Base-by-base conservation (phyloP, 2,329 filamentous ascomycete species). In the Dothideomycetes sp. region DNA sequence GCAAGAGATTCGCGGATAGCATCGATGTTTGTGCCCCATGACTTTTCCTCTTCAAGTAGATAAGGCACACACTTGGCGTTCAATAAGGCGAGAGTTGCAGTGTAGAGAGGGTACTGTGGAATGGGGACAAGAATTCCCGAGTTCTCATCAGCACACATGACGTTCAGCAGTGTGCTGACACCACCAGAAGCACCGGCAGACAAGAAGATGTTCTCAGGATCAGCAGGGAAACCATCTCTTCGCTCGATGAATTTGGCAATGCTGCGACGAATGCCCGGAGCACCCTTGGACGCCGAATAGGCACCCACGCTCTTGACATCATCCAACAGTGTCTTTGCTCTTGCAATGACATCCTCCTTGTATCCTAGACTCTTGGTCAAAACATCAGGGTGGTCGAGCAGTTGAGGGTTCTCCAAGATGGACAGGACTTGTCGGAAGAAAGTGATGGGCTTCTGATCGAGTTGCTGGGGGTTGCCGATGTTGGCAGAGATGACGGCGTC, bases 381-480 rank as follows among this genome's bases (percentile, higher is more conserved):
- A n/a, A 82, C 80, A 50, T 89, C 76, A 61, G 86, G 78, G 53
- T 93, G 80, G 57, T 94, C 74, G 45, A 98, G 72, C 23, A 98
- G 71, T 43, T 71, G 62, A 1, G 91, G 91, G 69, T 96, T 88
- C 71, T 98, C 91, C 45, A 96, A 66, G 47, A 98, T 64, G 65
- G 86, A 94, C 56, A 91, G 75, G 19, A 98, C 91, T 68, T 98
- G 89, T 53, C 91, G 81, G 78, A 98, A 95, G 73, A 95, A 98
- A 52, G 91, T 98, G 56, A 98, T 89, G 56, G 91, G 91, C 73
- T 96, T 93, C 74, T 98, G 91, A 67, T 95, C 91, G 48, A 98
- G 78, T 68, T 98, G 91, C 67, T 98, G 91, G 4, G 91, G 91
- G 70, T 98, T 98, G 59, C 91, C 91, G 58, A 98, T 98, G 69